These are phyloP conservation scores for Metschnikowia amazonensis DNA, from an alignment of 805 yeast genomes.

Conservation along the genomic window DNA sequence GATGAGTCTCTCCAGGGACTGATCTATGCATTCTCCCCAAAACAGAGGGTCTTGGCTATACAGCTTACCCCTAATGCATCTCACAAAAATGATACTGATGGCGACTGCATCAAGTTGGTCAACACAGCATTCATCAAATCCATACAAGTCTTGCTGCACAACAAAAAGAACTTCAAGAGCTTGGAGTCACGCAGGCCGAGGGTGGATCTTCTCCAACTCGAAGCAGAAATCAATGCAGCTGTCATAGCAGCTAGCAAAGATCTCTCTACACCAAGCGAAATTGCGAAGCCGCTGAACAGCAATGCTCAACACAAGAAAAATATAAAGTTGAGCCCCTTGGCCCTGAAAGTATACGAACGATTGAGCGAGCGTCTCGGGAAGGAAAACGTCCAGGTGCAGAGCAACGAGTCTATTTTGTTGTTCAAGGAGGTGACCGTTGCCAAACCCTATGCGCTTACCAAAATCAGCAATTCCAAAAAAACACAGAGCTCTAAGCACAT, in stretches of 20 bases:
- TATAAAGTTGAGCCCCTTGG: constrained; percentile 13
- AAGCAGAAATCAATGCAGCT: constrained; percentile 7
- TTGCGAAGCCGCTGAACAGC: constrained; percentile 1
- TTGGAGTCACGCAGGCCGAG: constrained; percentile 14
- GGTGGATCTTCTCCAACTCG: constrained; percentile 11
- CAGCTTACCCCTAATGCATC: constrained; percentile 1
- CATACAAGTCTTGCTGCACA: constrained; percentile 37
- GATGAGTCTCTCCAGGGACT: constrained; percentile 59
- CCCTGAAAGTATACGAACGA: constrained; percentile 36
- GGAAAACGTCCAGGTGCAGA: constrained; percentile 37
- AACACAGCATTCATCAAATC: constrained; percentile 29
- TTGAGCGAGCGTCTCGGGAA: constrained; percentile 38
- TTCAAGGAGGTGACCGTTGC: constrained; percentile 34
- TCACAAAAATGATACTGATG: constrained; percentile 1
- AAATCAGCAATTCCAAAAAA: constrained; percentile 25
- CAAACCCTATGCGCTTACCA: constrained; percentile 35
- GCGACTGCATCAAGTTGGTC: constrained; percentile 14
- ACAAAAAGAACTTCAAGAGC: constrained; percentile 30
- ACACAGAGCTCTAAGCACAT: constrained; percentile 19
- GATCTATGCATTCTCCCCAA: constrained; percentile 58
- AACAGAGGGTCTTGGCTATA: constrained; percentile 41
- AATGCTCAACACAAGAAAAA: constrained; percentile 3
- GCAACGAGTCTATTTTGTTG: constrained; percentile 40
- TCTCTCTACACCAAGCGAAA: neutral
- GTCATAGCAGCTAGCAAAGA: constrained; percentile 2